phyloP scores from a whole-genome alignment of 2,329 filamentous ascomycete species.

The Colletotrichum tofieldiae region DNA sequence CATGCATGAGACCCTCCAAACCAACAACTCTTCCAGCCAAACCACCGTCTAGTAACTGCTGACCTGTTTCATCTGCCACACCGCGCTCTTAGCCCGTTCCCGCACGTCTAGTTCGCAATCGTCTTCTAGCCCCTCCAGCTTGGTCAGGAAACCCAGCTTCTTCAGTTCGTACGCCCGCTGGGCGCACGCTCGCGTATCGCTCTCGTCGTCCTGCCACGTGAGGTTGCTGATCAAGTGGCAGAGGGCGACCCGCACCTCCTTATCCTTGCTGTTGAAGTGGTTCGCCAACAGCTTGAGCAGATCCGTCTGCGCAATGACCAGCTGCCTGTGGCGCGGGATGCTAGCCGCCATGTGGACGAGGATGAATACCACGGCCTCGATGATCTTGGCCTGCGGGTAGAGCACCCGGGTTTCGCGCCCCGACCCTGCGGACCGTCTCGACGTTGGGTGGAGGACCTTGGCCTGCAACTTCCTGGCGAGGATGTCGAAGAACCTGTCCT shows the following conservation, averaged over 20 bases:
- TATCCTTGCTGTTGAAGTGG: slow-evolving; percentile 81
- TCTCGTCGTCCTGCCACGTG: slow-evolving; percentile 83
- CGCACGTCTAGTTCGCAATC: slow-evolving; percentile 87
- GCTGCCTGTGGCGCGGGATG: slow-evolving; percentile 81
- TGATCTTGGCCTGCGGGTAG: slow-evolving; percentile 77
- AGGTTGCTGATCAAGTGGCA: slow-evolving; percentile 91
- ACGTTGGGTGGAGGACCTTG: slow-evolving; percentile 69
- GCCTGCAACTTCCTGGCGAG: slow-evolving; percentile 83
- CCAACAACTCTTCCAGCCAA: not conserved
- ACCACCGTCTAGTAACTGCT: slow-evolving; percentile 34
- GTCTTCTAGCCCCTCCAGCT: slow-evolving; percentile 73
- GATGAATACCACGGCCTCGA: slow-evolving; percentile 84
- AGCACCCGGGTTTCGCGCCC: slow-evolving; percentile 64
- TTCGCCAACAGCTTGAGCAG: slow-evolving; percentile 81
- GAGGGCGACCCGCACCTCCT: slow-evolving; percentile 82
- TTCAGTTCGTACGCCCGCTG: slow-evolving; percentile 79
- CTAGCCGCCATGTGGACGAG: slow-evolving; percentile 92
- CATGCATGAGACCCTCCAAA: slow-evolving; percentile 13
- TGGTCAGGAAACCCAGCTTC: slow-evolving; percentile 79
- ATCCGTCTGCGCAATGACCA: slow-evolving; percentile 82
- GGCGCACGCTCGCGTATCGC: slow-evolving; percentile 75
- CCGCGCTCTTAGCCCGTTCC: slow-evolving; percentile 86
- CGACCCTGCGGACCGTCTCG: slow-evolving; percentile 55
- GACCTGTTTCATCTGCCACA: slow-evolving; percentile 76
- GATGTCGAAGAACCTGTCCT: slow-evolving; percentile 85